Evolutionary conservation across 306 rosid genomes (phyloP), one percentile per base, ranked within the genome.

Genomic region (Oemleria cerasiformis): DNA sequence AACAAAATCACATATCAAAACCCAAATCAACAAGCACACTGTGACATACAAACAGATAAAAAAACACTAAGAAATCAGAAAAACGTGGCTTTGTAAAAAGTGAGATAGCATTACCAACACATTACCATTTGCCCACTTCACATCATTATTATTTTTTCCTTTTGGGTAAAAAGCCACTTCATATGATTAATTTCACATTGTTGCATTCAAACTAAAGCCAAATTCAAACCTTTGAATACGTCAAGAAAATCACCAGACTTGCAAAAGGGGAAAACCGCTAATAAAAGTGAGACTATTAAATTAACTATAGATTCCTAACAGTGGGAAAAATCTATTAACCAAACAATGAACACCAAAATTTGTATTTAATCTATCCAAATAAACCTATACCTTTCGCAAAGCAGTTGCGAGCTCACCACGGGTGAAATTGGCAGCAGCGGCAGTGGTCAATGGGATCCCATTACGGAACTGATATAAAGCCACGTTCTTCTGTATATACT

Each of bases 351-450:
- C 34, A 30, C 55, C 23, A n/a, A 21, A 54, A 59, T 0, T 25
- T 17, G 36, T 57, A 59, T 16, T 6, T 5, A 36, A 30, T 30
- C 1, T 30, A 41, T 4, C 34, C 11, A 30, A 10, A 59, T 57
- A 60, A 71, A 8, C 63, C 43, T 40, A 42, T 40, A 90, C 96
- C 92, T 90, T 90, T 11, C 96, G 87, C 73, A 90, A 49, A 50
- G 97, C 97, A 17, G 97, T 88, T 57, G 97, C 97, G 62, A 90
- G 94, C 69, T 90, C 94, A 40, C 86, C 85, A 2, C 94, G 84
- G 60, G 94, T 91, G 81, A 88, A 91, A 74, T 91, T 91, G 14
- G 97, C 97, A 0, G 96, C 84, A 0, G 97, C 92, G 11, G 97
- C 80, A 3, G 97, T 86, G 56, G 94, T 88, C 68, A 91, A 64